These are phyloP conservation scores for Hondaea fermentalgiana DNA, from an alignment of 108 stramenopile genomes.

Conservation along the genomic window DNA sequence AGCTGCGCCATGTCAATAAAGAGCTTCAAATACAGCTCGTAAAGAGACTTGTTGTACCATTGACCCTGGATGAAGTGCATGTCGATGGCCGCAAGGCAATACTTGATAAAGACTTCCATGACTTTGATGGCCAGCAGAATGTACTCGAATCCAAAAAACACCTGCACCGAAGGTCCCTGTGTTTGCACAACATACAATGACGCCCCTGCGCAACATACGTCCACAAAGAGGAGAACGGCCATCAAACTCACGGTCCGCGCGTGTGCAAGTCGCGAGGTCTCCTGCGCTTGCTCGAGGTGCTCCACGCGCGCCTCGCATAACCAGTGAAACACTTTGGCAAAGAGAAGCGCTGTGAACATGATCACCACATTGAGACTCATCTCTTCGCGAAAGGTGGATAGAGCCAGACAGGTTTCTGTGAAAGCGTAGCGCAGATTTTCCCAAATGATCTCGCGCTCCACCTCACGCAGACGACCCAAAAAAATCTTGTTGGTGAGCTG, in stretches of 20 bases:
- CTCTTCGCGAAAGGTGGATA: conserved; percentile 92
- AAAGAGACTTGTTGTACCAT: conserved; percentile 47
- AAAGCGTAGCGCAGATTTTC: conserved; percentile 90
- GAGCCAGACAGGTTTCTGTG: conserved; percentile 90
- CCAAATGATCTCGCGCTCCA: conserved; percentile 76
- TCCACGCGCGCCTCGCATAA: conserved; percentile 74
- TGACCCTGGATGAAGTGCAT: conserved; percentile 26
- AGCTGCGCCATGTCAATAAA: conserved; percentile 81
- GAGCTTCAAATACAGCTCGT: conserved; percentile 73
- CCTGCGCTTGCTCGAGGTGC: conserved; percentile 78
- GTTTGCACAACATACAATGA: conserved; percentile 36
- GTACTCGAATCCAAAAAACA: conserved; percentile 86
- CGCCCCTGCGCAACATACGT: conserved; percentile 11
- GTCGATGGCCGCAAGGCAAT: conserved; percentile 74
- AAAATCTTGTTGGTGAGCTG: conserved; percentile 52
- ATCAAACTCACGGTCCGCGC: conserved; percentile 28
- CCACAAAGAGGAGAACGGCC: conserved; percentile 18
- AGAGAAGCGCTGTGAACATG: conserved; percentile 70
- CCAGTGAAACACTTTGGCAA: conserved; percentile 84
- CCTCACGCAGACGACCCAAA: conserved; percentile 66
- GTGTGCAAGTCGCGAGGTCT: conserved; percentile 36
- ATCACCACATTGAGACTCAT: conserved; percentile 65
- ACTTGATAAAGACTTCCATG: conserved; percentile 56
- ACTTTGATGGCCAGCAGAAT: conserved; percentile 72
- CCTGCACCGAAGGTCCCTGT: conserved; percentile 67